These are phyloP conservation scores for Colletotrichum viniferum DNA, from an alignment of 2,329 filamentous ascomycete species.

Conservation along the genomic window DNA sequence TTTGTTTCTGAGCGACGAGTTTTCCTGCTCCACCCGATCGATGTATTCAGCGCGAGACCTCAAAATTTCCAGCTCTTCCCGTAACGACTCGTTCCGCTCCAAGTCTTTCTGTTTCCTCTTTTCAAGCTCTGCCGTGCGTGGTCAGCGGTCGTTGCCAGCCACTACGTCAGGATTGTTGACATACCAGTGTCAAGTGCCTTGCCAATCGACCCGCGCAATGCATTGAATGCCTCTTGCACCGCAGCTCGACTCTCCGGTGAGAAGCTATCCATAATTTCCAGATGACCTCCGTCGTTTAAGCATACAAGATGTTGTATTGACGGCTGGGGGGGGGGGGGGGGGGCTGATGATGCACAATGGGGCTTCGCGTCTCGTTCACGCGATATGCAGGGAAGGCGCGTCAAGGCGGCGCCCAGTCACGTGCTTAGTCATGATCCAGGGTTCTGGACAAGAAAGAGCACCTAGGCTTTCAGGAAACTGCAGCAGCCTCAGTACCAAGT, in stretches of 20 bases:
- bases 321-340: neutral
- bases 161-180: conserved; percentile 25
- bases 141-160: conserved; percentile 16
- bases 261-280: conserved; percentile 41
- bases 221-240: conserved; percentile 43
- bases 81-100: neutral
- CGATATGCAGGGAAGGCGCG: neutral
- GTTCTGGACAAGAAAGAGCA: neutral
- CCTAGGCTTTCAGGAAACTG: neutral
- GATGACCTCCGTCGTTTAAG: neutral
- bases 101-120: conserved; percentile 17
- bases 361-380: neutral
- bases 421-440: neutral
- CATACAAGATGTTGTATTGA: neutral
- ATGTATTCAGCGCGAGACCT: conserved; percentile 33
- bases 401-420: neutral
- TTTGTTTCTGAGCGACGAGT: conserved; percentile 42
- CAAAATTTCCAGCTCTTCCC: conserved; percentile 39
- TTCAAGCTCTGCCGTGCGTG: conserved; percentile 28
- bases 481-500: neutral
- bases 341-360: neutral
- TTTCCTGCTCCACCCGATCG: conserved; percentile 45
- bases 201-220: conserved; percentile 44
- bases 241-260: conserved; percentile 41
- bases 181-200: conserved; percentile 40